These are phyloP conservation scores for Streptanthus diversifolius DNA, from an alignment of 345 rosid species.

Conservation along the genomic window DNA sequence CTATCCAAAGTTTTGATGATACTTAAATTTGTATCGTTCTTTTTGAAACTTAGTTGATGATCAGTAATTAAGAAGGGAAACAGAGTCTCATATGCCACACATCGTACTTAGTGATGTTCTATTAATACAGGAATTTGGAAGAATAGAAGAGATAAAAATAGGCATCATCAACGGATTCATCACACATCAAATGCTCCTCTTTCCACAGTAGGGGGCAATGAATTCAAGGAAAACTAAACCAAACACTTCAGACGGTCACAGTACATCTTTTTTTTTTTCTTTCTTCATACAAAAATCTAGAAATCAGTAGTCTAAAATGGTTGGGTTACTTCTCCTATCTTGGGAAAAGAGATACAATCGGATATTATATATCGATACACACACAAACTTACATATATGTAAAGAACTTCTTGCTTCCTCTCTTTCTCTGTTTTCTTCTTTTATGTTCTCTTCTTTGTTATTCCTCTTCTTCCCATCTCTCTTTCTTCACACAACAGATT, in stretches of 20 bases:
- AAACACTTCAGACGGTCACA: constrained; percentile 22
- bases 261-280: background rate
- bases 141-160: background rate
- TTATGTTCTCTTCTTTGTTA: background rate
- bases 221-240: constrained; percentile 24
- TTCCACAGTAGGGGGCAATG: background rate
- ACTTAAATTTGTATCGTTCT: background rate
- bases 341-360: constrained; percentile 31
- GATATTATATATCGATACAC: constrained; percentile 30
- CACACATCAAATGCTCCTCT: background rate
- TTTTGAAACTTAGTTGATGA: background rate
- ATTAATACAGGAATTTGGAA: background rate
- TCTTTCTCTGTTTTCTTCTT: background rate
- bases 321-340: constrained; percentile 37
- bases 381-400: constrained; percentile 43
- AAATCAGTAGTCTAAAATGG: constrained; percentile 33
- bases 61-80: background rate
- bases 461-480: background rate
- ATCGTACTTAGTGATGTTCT: background rate
- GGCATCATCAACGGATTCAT: background rate
- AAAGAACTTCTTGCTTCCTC: constrained; percentile 37
- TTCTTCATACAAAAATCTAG: constrained; percentile 26
- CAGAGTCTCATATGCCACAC: background rate
- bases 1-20: constrained; percentile 31
- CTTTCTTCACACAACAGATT: constrained; percentile 10